These are phyloP conservation scores for Zasmidium angulare DNA, from an alignment of 2,329 filamentous ascomycete species.

Conservation along the genomic window DNA sequence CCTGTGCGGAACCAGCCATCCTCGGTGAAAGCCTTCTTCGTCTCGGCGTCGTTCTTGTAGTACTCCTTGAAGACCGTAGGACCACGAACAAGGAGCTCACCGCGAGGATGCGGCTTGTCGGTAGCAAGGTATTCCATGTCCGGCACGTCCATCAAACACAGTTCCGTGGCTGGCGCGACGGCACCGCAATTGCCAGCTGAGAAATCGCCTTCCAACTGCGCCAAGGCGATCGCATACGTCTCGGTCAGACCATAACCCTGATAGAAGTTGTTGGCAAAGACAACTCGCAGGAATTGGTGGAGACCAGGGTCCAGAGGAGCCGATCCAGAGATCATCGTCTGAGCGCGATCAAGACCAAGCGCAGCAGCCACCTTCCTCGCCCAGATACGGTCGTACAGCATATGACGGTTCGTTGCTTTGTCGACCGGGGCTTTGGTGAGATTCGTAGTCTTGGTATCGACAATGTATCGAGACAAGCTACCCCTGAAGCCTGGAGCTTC, in stretches of 20 bases:
- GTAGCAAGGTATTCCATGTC: constrained; percentile 90
- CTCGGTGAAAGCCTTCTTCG: constrained; percentile 72
- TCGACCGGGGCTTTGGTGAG: constrained; percentile 65
- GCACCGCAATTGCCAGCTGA: constrained; percentile 78
- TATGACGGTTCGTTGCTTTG: constrained; percentile 75
- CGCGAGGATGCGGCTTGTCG: constrained; percentile 86
- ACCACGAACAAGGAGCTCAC: constrained; percentile 82
- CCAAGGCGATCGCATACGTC: constrained; percentile 74
- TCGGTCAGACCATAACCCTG: constrained; percentile 96
- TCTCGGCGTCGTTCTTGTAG: constrained; percentile 87
- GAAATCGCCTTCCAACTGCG: constrained; percentile 71
- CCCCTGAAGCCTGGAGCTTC: constrained; percentile 79
- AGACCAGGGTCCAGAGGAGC: constrained; percentile 86
- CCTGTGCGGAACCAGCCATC: constrained; percentile 98
- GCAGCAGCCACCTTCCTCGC: constrained; percentile 81
- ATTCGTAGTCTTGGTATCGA: constrained; percentile 75
- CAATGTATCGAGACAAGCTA: constrained; percentile 73
- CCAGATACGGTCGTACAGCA: constrained; percentile 85
- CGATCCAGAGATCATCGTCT: constrained; percentile 79
- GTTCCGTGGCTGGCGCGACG: constrained; percentile 66
- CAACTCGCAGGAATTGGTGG: constrained; percentile 83
- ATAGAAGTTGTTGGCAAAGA: constrained; percentile 73
- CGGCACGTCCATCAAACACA: constrained; percentile 81
- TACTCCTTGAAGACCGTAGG: constrained; percentile 82
- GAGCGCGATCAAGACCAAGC: constrained; percentile 73